Evolutionary conservation across 208 protist genomes (phyloP).

Genomic region (Porcisia deanei): DNA sequence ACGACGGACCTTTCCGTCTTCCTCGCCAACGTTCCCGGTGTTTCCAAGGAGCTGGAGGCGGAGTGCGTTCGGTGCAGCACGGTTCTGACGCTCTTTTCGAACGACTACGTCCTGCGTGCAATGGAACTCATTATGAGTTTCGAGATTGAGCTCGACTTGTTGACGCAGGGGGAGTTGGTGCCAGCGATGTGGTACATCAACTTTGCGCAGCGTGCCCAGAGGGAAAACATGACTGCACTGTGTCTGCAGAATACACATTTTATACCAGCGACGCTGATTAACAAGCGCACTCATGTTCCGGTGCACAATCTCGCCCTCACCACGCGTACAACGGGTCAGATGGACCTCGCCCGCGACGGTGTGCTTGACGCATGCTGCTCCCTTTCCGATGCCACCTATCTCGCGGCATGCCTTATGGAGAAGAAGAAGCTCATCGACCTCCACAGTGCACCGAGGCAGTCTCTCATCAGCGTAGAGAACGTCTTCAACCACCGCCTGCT

Average conservation of each 20-base stretch:
- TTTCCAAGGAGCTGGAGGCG: constrained; percentile 43
- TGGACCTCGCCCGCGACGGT: constrained; percentile 42
- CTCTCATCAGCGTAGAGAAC: constrained; percentile 67
- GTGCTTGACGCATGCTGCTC: constrained; percentile 59
- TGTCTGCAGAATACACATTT: constrained; percentile 51
- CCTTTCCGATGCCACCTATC: constrained; percentile 72
- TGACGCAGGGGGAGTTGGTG: constrained; percentile 70
- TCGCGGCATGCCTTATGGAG: constrained; percentile 76
- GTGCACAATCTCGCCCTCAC: constrained; percentile 81
- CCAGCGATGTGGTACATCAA: constrained; percentile 82
- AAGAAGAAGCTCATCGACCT: constrained; percentile 76
- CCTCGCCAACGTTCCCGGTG: constrained; percentile 47
- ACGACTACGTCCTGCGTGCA: constrained; percentile 65
- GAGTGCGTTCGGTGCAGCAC: constrained; percentile 53
- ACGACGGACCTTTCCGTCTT: constrained; percentile 72
- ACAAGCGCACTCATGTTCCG: constrained; percentile 72
- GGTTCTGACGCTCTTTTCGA: constrained; percentile 71
- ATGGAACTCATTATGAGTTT: constrained; percentile 76
- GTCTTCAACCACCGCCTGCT: constrained; percentile 81
- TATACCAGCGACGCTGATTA: constrained; percentile 79
- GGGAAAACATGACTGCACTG: constrained; percentile 69
- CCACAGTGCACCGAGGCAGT: constrained; percentile 38
- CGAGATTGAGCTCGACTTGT: constrained; percentile 76
- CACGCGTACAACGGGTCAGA: constrained; percentile 46
- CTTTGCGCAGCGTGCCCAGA: constrained; percentile 65